phyloP scores from a whole-genome alignment of 805 yeast genomes.

The Candida tammaniensis region DNA sequence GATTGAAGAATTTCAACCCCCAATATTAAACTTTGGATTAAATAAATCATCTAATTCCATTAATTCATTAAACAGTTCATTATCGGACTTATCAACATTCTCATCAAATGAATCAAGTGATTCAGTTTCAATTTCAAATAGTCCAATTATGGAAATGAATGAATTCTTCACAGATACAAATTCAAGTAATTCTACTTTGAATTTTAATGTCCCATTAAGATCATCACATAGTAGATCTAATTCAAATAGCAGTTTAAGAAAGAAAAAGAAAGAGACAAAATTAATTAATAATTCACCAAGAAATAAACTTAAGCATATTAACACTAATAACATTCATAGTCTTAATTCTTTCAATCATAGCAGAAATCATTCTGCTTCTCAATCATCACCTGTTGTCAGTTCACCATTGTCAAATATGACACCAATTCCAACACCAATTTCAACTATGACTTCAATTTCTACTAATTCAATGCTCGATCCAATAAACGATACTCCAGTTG shows the following conservation, averaged over 20 bases:
- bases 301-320: constrained; percentile 3
- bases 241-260: constrained; percentile 3
- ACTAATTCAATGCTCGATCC: constrained; percentile 25
- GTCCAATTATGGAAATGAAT: constrained; percentile 20
- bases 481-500: constrained; percentile 39
- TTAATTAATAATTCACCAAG: constrained; percentile 11
- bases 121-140: constrained; percentile 20
- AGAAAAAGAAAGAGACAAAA: constrained; percentile 8
- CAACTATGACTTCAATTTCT: constrained; percentile 15
- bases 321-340: constrained; percentile 1
- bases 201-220: too few relatives aligned
- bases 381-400: constrained; percentile 27
- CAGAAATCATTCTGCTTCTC: constrained; percentile 1
- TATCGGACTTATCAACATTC: constrained; percentile 17
- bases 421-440: constrained; percentile 27
- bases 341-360: constrained; percentile 3
- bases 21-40: constrained; percentile 21
- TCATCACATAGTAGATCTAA: constrained; percentile 1
- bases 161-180: constrained; percentile 12
- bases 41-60: constrained; percentile 15
- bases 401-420: constrained; percentile 35
- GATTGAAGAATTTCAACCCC: constrained; percentile 23
- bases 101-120: constrained; percentile 14
- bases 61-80: constrained; percentile 18
- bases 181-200: constrained; percentile 5